These are phyloP conservation scores for Decorospora gaudefroyi DNA, from an alignment of 2,329 filamentous ascomycete genomes.

Conservation along the genomic window DNA sequence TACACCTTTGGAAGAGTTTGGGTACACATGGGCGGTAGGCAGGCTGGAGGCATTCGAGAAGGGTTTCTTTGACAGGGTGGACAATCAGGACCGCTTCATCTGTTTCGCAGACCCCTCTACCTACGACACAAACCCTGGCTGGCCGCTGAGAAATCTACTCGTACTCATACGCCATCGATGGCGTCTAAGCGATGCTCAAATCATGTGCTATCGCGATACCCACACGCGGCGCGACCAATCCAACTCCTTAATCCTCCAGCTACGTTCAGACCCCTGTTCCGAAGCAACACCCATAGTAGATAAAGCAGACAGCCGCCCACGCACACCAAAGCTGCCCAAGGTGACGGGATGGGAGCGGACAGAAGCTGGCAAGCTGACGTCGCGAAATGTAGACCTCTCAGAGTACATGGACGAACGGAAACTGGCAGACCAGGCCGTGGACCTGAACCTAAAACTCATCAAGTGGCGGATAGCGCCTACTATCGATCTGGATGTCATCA, in stretches of 20 bases:
- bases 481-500: conserved; percentile 85
- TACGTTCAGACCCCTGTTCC: conserved; percentile 30
- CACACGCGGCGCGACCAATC: conserved; percentile 77
- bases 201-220: conserved; percentile 88
- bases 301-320: conserved; percentile 26
- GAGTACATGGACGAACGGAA: conserved; percentile 91
- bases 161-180: conserved; percentile 83
- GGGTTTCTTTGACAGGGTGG: conserved; percentile 79
- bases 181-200: conserved; percentile 73
- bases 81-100: conserved; percentile 76
- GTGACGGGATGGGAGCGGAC: conserved; percentile 95
- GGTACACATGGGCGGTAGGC: conserved; percentile 77
- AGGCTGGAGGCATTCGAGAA: conserved; percentile 78
- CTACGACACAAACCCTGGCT: conserved; percentile 83
- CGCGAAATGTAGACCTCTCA: conserved; percentile 78
- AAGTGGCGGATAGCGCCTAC: conserved; percentile 96
- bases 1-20: conserved; percentile 59
- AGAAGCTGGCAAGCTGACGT: conserved; percentile 73
- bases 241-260: conserved; percentile 74
- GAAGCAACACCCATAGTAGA: conserved; percentile 17
- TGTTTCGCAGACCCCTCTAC: conserved; percentile 93
- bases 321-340: conserved; percentile 70
- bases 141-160: conserved; percentile 89
- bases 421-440: conserved; percentile 90
- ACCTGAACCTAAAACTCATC: conserved; percentile 96